Percentiles rank a stretch among this genome's conserved stretches.
phyloP scores from a whole-genome alignment of 169 alveolate species.

The Plasmodium gaboni region DNA sequence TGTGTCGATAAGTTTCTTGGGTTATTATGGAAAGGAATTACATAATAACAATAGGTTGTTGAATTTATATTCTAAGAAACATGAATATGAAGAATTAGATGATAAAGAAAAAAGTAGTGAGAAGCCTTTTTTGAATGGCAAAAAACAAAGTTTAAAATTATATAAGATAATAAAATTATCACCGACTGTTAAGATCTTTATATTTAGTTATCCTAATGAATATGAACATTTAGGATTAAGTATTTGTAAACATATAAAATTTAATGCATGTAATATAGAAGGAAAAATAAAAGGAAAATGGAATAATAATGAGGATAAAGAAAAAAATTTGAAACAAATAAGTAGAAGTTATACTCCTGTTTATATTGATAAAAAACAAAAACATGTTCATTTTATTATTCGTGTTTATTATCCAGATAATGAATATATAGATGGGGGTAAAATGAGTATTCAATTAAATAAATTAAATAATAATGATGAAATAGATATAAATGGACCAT shows the following conservation, averaged over 20 bases:
- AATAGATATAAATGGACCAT: slow-evolving; percentile 58
- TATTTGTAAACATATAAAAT: slow-evolving; percentile 77
- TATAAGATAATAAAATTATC: slow-evolving; percentile 30
- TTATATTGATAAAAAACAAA: slow-evolving; percentile 78
- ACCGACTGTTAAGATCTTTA: slow-evolving; percentile 52
- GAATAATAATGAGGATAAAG: slow-evolving; percentile 60
- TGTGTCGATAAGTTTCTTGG: slow-evolving; percentile 23
- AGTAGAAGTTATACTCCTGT: slow-evolving; percentile 84
- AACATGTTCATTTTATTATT: slow-evolving; percentile 82
- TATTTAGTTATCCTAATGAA: slow-evolving; percentile 62
- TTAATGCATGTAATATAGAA: slow-evolving; percentile 17
- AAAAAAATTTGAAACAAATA: slow-evolving; percentile 36
- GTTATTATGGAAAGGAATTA: slow-evolving; percentile 4
- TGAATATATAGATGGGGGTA: slow-evolving; percentile 84
- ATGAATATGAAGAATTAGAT: slow-evolving; percentile 53
- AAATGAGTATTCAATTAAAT: slow-evolving; percentile 53
- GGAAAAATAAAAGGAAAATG: slow-evolving; percentile 72
- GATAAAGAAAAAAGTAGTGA: not conserved
- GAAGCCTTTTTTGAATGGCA: slow-evolving; percentile 31
- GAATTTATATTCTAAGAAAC: slow-evolving; percentile 19
- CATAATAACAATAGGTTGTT: slow-evolving; percentile 21
- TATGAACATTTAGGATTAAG: slow-evolving; percentile 68
- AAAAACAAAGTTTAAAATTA: slow-evolving; percentile 18
- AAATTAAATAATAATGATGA: slow-evolving; percentile 2
- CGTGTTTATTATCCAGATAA: slow-evolving; percentile 80